Percentiles rank a stretch among this genome's conserved stretches.
These are phyloP conservation scores for Beauveria sp. DNA, from an alignment of 2,329 filamentous ascomycete genomes.

Conservation along the genomic window DNA sequence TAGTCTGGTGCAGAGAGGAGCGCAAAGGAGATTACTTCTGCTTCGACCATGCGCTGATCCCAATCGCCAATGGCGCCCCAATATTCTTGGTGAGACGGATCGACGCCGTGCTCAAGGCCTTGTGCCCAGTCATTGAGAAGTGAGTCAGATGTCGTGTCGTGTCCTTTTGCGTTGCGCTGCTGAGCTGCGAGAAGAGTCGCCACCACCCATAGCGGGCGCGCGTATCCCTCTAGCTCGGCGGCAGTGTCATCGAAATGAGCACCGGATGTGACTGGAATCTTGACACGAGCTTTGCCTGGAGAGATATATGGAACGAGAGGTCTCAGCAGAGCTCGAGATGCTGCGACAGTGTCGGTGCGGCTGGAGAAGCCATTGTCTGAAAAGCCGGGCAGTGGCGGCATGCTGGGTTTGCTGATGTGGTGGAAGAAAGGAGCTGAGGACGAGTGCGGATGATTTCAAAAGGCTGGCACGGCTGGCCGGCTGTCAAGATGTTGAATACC, in stretches of 20 bases:
- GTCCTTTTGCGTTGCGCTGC: background rate
- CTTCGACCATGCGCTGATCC: conserved; percentile 48
- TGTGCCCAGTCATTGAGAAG: conserved; percentile 23
- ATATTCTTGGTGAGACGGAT: conserved; percentile 30
- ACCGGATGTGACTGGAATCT: conserved; percentile 28
- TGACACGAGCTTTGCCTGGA: conserved; percentile 25
- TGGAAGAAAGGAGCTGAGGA: background rate
- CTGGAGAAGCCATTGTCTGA: conserved; percentile 31
- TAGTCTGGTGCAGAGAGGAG: conserved; percentile 33
- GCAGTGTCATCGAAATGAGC: conserved; percentile 36
- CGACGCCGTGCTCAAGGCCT: conserved; percentile 24
- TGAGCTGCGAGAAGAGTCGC: conserved; percentile 31
- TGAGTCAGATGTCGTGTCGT: background rate
- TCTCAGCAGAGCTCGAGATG: conserved; percentile 25
- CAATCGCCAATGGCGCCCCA: conserved; percentile 38
- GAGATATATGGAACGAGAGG: conserved; percentile 29
- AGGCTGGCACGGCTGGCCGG: background rate
- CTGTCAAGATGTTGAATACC: background rate
- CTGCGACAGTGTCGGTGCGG: conserved; percentile 27
- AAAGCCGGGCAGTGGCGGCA: conserved; percentile 32
- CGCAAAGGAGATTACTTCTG: conserved; percentile 42
- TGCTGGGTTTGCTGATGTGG: conserved; percentile 13
- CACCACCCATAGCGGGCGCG: conserved; percentile 30
- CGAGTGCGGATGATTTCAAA: background rate
- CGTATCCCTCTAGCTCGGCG: conserved; percentile 39